Evolutionary conservation across 2,329 filamentous ascomycete genomes (phyloP), one percentile per base, ranked within the genome.

Genomic region (Penicillium sp.): DNA sequence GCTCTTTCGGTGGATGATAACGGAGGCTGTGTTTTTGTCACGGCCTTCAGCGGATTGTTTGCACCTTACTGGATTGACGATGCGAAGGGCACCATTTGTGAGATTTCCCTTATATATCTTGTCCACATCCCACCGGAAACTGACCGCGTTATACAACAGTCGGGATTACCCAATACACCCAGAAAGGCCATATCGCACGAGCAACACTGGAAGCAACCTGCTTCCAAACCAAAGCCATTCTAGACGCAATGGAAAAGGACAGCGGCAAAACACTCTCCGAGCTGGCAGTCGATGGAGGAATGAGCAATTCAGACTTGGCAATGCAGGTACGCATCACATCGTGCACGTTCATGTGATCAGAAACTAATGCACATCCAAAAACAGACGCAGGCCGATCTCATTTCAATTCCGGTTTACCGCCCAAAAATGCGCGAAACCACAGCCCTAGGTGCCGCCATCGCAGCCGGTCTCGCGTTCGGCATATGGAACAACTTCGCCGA

Each of bases 21-120:
- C 55, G 91, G 90, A 49, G 91, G 91, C 7, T 87, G 91, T 48
- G 83, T 92, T 16, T 86, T 96, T 63, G 91, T 96, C 54, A 95
- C 91, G 2, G 91, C 91, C 1, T 96, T 96, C 69, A 91, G 87
- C 70, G 91, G 91, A 48, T 80, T 96, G 2, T 95, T 95, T 68
- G 91, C 91, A 1, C 91, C 91, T 0, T 95, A 96, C 72, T 96
- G 91, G 91, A 92, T 95, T 55, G 90, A 95, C 67, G 89, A 95
- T 73, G 90, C 90, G 18, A 88, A 91, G 69, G 91, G 91, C 53
- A 95, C 91, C 5, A 84, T 94, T 50, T 92, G 82, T 85, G 76
- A 74, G 81, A 76, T 7, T 42, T 16, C 8, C 16, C 9, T 13
- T 20, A 7, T n/a, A 8, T 14, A 14, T 27, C 22, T 13, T 5